These are phyloP conservation scores for Lactuca sativa DNA, from an alignment of 129 eudicot genomes.

Conservation along the genomic window DNA sequence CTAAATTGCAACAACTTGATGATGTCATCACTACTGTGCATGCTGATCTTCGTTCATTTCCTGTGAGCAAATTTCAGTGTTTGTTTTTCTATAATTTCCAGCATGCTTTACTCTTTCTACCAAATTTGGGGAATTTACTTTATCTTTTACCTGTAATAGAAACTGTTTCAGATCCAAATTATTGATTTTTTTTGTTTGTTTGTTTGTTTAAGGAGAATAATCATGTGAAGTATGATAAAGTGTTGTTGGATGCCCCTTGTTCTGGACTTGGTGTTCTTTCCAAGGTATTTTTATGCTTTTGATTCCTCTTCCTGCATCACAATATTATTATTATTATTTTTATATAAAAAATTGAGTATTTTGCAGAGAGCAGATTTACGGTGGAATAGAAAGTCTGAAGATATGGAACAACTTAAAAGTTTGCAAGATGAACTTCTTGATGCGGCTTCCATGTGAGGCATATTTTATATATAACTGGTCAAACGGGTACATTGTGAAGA, in stretches of 20 bases:
- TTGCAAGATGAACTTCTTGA: conserved; percentile 88
- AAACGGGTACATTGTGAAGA: not conserved
- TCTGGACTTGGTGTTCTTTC: conserved; percentile 97
- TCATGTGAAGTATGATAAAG: conserved; percentile 56
- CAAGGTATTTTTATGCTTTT: conserved; percentile 48
- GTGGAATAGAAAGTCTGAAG: conserved; percentile 92
- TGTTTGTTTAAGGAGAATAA: conserved; percentile 43
- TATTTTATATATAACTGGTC: not conserved
- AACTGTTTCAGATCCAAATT: not conserved
- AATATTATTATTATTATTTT: not conserved
- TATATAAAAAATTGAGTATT: not conserved
- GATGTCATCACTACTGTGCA: conserved; percentile 63
- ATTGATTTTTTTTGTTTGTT: not conserved
- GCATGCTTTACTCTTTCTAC: not conserved
- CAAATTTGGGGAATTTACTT: no score
- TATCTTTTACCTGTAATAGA: not conserved
- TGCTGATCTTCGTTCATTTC: conserved; percentile 71
- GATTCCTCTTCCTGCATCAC: not conserved
- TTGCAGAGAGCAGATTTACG: conserved; percentile 89
- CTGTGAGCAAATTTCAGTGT: conserved; percentile 43
- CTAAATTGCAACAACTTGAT: conserved; percentile 68
- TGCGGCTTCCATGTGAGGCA: conserved; percentile 78
- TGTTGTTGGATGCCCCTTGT: conserved; percentile 92
- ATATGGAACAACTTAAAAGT: conserved; percentile 77
- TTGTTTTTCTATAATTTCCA: not conserved